Conservation (phyloP, 768 basidiomycete genomes). For the Gymnopilus junonius region DNA sequence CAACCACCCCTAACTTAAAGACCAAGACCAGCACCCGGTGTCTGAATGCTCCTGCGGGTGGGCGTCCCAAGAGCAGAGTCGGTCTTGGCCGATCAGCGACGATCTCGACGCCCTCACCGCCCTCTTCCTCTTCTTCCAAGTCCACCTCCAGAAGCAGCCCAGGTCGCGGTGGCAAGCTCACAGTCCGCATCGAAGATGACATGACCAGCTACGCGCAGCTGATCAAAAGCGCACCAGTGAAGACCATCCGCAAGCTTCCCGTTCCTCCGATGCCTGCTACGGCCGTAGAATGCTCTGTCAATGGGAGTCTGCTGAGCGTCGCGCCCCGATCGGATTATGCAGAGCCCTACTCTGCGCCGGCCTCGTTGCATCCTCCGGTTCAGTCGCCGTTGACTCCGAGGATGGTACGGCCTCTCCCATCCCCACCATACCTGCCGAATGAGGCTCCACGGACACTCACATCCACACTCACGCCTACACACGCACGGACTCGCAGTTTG, state of each 20-base stretch:
- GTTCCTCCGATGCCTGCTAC: constrained; percentile 10
- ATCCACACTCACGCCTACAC: background rate
- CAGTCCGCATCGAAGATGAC: constrained; percentile 15
- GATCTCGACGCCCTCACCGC: background rate
- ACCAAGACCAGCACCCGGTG: constrained; percentile 6
- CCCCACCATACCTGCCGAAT: background rate
- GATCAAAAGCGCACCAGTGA: constrained; percentile 19
- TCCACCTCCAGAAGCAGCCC: constrained; percentile 3
- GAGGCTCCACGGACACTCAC: background rate
- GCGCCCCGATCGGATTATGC: background rate
- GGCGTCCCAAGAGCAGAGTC: constrained; percentile 10
- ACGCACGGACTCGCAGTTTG: background rate
- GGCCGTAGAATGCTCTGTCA: background rate
- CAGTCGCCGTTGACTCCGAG: background rate
- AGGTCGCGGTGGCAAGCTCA: constrained; percentile 18
- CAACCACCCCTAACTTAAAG: background rate
- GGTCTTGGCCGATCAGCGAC: constrained; percentile 1
- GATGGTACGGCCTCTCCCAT: background rate
- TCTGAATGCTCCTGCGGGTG: constrained; percentile 12
- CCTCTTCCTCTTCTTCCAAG: background rate
- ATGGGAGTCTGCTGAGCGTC: background rate
- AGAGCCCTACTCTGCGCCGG: background rate
- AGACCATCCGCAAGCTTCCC: constrained; percentile 13
- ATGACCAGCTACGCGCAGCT: constrained; percentile 11
- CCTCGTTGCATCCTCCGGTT: background rate